Base-by-base conservation (phyloP, 495 filamentous ascomycete species). In the Aspergillus hancockii region DNA sequence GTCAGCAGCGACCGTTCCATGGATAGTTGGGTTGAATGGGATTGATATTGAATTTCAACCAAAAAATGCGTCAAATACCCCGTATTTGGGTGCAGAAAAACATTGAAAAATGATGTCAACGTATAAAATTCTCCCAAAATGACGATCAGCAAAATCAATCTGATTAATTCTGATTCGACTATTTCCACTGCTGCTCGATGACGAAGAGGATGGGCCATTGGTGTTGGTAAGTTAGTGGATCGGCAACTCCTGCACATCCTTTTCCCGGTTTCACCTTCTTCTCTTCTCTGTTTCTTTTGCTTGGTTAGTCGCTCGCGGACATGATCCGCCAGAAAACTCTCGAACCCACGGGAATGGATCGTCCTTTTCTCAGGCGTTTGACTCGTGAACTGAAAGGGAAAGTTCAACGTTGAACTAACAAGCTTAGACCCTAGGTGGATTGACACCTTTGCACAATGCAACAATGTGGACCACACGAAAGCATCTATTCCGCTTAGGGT, bases 331-430 rank as follows among this genome's bases (percentile, higher is more conserved):
- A 71, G 67, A 67, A 63, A 47, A 57, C 58, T 40, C 57, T 66
- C 52, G 60, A 66, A 55, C 47, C 62, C 64, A 61, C 59, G 60
- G 62, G 62, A 71, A 73, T 69, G 67, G 70, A 70, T 76, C 71
- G 63, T 64, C 67, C 58, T 59, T 43, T 58, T 60, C 50, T 60
- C 59, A 63, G 69, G 65, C 58, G 62, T 61, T 62, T 64, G 32
- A 32, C 57, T 36, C n/a, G 41, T 50, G 45, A 21, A 30, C 34
- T 8, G n/a, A 46, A 32, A 25, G 32, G 38, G 40, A 47, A 55
- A 49, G 28, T 46, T 30, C 41, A 45, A 45, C 41, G 41, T 45
- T 45, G 41, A 19, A 45, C 41, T 45, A 45, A 21, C 41, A 21
- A 45, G 41, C 41, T 45, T 45, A 45, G 41, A 45, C 41, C 41